A percentile compares a stretch with the other conserved stretches of the same genome.
phyloP scores from a whole-genome alignment of 108 stramenopile genomes.

The Skeletonema costatum region DNA sequence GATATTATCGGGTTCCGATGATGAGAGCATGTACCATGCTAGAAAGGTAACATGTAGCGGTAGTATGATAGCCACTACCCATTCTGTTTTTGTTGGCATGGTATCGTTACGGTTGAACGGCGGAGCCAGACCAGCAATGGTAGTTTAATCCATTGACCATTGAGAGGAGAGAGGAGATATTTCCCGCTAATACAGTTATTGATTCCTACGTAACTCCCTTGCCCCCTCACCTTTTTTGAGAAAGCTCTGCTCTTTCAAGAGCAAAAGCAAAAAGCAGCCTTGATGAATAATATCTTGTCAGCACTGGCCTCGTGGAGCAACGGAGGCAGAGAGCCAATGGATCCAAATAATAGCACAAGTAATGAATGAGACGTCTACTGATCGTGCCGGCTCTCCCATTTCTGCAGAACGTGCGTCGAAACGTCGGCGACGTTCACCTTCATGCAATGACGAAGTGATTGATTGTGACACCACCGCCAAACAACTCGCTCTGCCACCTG shows the following conservation, averaged over 20 bases:
- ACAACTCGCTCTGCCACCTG: not conserved
- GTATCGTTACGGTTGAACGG: not conserved
- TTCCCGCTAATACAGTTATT: too few relatives aligned
- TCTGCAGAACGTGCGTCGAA: not conserved
- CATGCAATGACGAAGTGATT: not conserved
- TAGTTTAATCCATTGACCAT: too few relatives aligned
- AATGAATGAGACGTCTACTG: not conserved
- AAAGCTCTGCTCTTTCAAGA: too few relatives aligned
- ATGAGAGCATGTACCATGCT: not conserved
- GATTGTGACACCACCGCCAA: not conserved
- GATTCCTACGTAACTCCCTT: too few relatives aligned
- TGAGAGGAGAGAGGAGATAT: too few relatives aligned
- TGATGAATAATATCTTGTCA: too few relatives aligned
- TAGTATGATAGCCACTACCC: not conserved
- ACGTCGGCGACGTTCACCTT: not conserved
- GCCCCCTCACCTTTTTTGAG: too few relatives aligned
- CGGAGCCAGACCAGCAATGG: too few relatives aligned
- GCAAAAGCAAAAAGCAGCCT: too few relatives aligned
- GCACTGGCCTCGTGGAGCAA: too few relatives aligned
- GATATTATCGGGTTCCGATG: not conserved
- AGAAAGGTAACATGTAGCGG: slow-evolving; percentile 9
- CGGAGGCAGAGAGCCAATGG: too few relatives aligned
- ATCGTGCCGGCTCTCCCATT: not conserved
- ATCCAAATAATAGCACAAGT: not conserved
- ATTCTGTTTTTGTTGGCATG: not conserved